Evolutionary conservation across 1,284 basidiomycete genomes (phyloP).

Genomic region (Singerocomus inundabilis): DNA sequence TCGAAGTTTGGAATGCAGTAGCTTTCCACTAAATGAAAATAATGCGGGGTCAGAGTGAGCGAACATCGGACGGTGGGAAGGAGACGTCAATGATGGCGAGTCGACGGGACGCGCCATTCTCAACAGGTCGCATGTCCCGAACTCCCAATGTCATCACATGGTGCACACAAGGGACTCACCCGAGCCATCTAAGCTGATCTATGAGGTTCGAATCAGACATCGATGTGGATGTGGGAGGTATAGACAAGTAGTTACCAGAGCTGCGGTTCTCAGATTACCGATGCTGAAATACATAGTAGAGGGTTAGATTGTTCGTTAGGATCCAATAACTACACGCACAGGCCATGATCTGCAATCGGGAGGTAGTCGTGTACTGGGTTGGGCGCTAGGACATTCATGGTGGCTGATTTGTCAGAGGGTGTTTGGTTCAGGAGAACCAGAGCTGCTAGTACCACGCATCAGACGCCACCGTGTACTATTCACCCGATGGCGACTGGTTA

Average conservation of each 20-base stretch:
- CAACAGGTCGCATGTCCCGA: not conserved
- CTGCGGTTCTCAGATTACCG: slow-evolving; percentile 78
- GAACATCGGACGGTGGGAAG: not conserved
- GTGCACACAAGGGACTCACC: slow-evolving; percentile 42
- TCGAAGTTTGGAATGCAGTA: slow-evolving; percentile 94
- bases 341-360: slow-evolving; percentile 67
- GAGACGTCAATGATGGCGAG: not conserved
- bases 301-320: slow-evolving; percentile 8
- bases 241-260: slow-evolving; percentile 55
- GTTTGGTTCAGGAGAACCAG: slow-evolving; percentile 3
- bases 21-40: slow-evolving; percentile 63
- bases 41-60: slow-evolving; percentile 5
- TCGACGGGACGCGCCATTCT: not conserved
- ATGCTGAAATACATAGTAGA: slow-evolving; percentile 48
- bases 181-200: slow-evolving; percentile 78
- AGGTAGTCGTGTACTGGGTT: slow-evolving; percentile 50
- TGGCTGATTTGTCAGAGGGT: slow-evolving; percentile 6
- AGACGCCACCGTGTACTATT: no score
- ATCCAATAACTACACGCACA: slow-evolving; percentile 47
- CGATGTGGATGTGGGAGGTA: not conserved
- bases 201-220: slow-evolving; percentile 8
- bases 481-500: no score
- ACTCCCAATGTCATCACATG: not conserved
- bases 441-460: no score
- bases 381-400: slow-evolving; percentile 39